phyloP scores from a whole-genome alignment of 148 eudicot genomes.

The Suaeda aralocaspica region DNA sequence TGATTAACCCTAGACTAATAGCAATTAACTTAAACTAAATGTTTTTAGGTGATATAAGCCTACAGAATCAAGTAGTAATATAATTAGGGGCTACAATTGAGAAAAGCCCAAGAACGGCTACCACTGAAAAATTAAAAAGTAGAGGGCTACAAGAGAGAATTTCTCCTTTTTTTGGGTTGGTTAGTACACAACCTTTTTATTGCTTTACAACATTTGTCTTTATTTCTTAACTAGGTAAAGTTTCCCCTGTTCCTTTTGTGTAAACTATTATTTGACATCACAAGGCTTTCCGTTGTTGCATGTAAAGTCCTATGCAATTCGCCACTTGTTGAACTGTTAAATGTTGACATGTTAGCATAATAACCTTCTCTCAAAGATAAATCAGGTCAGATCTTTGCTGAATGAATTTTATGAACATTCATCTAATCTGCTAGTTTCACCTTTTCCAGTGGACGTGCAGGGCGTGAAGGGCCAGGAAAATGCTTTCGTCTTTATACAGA shows the following conservation, averaged over 20 bases:
- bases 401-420: neutral
- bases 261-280: neutral
- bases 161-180: too few species aligned
- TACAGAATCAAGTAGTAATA: too few species aligned
- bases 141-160: too few species aligned
- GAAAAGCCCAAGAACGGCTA: too few species aligned
- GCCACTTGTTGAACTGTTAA: neutral
- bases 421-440: conserved; percentile 15
- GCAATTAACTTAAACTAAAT: too few species aligned
- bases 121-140: too few species aligned
- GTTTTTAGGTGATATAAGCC: too few species aligned
- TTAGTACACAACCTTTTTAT: too few species aligned
- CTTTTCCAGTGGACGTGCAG: conserved; percentile 86
- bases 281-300: neutral
- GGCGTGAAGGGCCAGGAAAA: conserved; percentile 96
- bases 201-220: neutral
- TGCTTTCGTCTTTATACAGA: conserved; percentile 95
- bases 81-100: too few species aligned
- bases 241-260: neutral
- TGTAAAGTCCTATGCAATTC: neutral
- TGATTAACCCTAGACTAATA: too few species aligned
- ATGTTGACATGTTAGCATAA: neutral
- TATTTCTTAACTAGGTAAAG: neutral
- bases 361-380: neutral
- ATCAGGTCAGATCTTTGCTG: neutral